Percentiles rank a stretch among this genome's conserved stretches.
Conservation (phyloP, 176 grass and related monocot genomes). For the Avena sativa region DNA sequence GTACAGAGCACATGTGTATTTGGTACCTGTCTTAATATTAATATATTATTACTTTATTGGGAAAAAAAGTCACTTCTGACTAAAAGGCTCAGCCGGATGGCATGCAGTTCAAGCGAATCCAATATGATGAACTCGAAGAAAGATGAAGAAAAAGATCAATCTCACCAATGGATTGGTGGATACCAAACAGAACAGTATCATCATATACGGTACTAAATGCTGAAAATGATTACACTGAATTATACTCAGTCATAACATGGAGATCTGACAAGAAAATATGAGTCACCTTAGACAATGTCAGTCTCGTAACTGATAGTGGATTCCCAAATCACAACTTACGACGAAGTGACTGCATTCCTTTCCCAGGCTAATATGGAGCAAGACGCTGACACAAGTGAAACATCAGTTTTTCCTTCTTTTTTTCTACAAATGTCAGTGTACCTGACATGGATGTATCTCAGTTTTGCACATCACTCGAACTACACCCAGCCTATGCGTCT, state of each 20-base stretch:
- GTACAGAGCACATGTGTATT: too few species aligned
- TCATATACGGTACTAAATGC: slow-evolving; percentile 51
- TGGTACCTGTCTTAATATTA: too few species aligned
- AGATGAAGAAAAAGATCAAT: background rate
- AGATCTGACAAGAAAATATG: slow-evolving; percentile 49
- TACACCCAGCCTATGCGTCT: background rate
- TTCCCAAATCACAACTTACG: slow-evolving; percentile 43
- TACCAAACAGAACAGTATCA: slow-evolving; percentile 55
- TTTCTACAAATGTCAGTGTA: too few species aligned
- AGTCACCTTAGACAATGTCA: background rate
- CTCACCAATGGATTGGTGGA: slow-evolving; percentile 38
- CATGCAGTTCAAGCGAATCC: background rate
- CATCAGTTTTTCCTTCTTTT: too few species aligned
- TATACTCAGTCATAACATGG: slow-evolving; percentile 48
- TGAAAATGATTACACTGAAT: slow-evolving; percentile 42
- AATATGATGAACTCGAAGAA: background rate
- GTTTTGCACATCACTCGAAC: too few species aligned
- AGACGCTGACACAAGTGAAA: too few species aligned
- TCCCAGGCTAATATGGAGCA: slow-evolving; percentile 24
- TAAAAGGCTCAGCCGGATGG: background rate
- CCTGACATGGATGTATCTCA: slow-evolving; percentile 1
- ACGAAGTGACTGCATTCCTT: slow-evolving; percentile 56
- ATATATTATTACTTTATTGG: too few species aligned
- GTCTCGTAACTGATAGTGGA: background rate
- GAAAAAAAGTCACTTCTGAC: background rate